A percentile compares a stretch with the other conserved stretches of the same genome.
Evolutionary conservation across 1,139 yeast species (phyloP).

Genomic region (Sugiyamaella sp.): DNA sequence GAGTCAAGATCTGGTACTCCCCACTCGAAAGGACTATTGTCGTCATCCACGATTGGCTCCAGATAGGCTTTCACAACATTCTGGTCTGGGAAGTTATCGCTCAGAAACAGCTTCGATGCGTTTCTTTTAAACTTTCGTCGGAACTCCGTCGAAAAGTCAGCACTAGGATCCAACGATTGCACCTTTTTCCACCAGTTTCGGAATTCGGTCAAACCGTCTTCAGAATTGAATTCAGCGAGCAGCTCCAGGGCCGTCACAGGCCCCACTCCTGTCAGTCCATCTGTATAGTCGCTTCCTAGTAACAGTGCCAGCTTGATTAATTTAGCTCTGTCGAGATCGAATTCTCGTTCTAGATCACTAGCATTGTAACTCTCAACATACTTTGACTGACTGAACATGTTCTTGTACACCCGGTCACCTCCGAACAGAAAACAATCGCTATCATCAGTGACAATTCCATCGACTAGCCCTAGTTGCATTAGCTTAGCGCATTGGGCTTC

Average conservation of each 20-base stretch:
- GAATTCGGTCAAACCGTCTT: slow-evolving; percentile 46
- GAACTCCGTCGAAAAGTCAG: slow-evolving; percentile 36
- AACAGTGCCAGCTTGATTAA: slow-evolving; percentile 79
- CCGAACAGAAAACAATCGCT: slow-evolving; percentile 97
- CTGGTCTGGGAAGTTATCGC: slow-evolving; percentile 68
- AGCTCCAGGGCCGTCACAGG: slow-evolving; percentile 93
- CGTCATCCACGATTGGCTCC: slow-evolving; percentile 82
- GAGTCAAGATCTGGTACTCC: slow-evolving; percentile 86
- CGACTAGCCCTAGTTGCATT: slow-evolving; percentile 67
- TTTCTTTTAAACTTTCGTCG: slow-evolving; percentile 55
- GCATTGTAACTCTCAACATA: slow-evolving; percentile 84
- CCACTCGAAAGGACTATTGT: slow-evolving; percentile 80
- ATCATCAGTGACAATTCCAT: slow-evolving; percentile 96
- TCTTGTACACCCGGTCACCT: slow-evolving; percentile 80
- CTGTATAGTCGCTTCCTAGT: slow-evolving; percentile 92
- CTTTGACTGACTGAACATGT: slow-evolving; percentile 91
- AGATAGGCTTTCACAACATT: slow-evolving; percentile 73
- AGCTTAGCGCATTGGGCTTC: slow-evolving; percentile 96
- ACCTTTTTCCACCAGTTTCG: slow-evolving; percentile 59
- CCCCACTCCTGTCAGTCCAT: slow-evolving; percentile 88
- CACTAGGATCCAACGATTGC: slow-evolving; percentile 43
- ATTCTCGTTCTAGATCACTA: slow-evolving; percentile 58
- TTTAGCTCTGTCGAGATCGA: slow-evolving; percentile 65
- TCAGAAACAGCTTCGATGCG: slow-evolving; percentile 65
- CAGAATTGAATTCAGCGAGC: slow-evolving; percentile 75